Conservation (phyloP, 169 alveolate genomes). For the Perkinsus chesapeaki region DNA sequence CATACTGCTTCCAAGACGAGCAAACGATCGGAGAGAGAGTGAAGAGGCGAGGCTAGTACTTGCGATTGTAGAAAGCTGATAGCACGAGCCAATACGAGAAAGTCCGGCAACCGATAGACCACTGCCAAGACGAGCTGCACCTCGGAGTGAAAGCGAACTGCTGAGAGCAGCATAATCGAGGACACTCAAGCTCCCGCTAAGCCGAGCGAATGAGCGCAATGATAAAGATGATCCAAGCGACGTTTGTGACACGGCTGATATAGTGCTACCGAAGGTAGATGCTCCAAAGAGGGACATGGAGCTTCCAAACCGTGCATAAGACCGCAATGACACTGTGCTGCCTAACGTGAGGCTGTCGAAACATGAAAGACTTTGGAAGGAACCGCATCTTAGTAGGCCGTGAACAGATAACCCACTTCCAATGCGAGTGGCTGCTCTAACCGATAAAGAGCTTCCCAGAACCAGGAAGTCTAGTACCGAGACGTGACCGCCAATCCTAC, state of each 20-base stretch:
- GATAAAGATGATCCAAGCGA: not conserved
- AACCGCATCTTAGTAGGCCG: not conserved
- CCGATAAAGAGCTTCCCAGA: not conserved
- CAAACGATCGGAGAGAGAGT: not conserved
- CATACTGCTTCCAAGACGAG: not conserved
- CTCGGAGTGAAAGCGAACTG: not conserved
- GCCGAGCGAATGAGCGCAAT: not conserved
- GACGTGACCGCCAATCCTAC: not conserved
- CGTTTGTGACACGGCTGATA: not conserved
- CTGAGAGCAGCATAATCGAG: not conserved
- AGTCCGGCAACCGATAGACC: not conserved
- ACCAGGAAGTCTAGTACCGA: conserved; percentile 2
- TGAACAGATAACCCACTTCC: not conserved
- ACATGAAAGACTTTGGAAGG: not conserved
- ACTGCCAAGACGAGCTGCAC: not conserved
- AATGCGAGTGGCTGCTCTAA: not conserved
- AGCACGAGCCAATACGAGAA: not conserved
- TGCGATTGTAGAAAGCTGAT: not conserved
- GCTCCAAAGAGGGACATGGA: not conserved
- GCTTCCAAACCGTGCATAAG: not conserved
- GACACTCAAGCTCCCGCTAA: not conserved
- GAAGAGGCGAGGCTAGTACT: not conserved
- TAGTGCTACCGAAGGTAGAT: not conserved
- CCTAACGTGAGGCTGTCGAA: not conserved
- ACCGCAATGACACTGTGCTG: not conserved